Evolutionary conservation across 805 yeast species (phyloP).

Genomic region (Ogataea trehaloabstinens): DNA sequence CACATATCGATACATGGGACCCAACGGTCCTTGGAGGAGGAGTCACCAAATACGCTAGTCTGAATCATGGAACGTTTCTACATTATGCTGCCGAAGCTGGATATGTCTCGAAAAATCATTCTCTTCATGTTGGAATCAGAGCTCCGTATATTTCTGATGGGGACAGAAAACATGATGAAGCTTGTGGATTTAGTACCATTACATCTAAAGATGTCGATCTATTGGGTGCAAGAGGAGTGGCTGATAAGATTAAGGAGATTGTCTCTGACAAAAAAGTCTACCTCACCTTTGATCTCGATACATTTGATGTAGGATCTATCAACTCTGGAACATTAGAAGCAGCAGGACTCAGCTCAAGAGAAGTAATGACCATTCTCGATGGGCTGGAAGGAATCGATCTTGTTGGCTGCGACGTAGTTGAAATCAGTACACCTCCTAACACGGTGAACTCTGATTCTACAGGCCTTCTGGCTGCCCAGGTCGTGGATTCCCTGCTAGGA

Average conservation of each 20-base stretch:
- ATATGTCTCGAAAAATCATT: constrained; percentile 44
- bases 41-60: constrained; percentile 49
- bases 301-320: constrained; percentile 71
- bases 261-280: constrained; percentile 43
- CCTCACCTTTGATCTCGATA: constrained; percentile 54
- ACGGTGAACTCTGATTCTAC: constrained; percentile 61
- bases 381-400: constrained; percentile 57
- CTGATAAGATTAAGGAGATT: constrained; percentile 32
- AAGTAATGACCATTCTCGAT: constrained; percentile 41
- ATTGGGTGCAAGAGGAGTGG: constrained; percentile 36
- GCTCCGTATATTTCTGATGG: constrained; percentile 49
- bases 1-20: constrained; percentile 69
- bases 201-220: constrained; percentile 48
- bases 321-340: constrained; percentile 80
- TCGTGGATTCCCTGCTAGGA: constrained; percentile 50
- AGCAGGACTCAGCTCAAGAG: constrained; percentile 72
- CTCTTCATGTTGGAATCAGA: constrained; percentile 62
- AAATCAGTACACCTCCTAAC: constrained; percentile 60
- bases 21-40: constrained; percentile 65
- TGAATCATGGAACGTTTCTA: constrained; percentile 67
- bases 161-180: constrained; percentile 44
- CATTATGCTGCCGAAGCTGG: constrained; percentile 72
- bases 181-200: constrained; percentile 47
- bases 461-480: constrained; percentile 63
- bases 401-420: constrained; percentile 77